A percentile compares a stretch with the other conserved stretches of the same genome.
Evolutionary conservation across 108 stramenopile genomes (phyloP).

Genomic region (Fragilaria crotonensis): DNA sequence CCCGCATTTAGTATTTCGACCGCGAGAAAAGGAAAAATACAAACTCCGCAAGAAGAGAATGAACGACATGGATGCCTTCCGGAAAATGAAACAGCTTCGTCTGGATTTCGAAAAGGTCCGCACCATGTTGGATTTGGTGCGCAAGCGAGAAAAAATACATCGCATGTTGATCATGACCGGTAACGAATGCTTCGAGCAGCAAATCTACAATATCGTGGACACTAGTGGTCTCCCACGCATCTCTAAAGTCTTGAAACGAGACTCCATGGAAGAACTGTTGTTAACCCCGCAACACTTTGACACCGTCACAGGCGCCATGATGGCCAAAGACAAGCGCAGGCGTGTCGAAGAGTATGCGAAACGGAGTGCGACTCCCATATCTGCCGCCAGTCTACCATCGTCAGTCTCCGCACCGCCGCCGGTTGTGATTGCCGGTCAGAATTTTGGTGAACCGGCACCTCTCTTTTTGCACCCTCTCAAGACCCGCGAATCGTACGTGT

Average conservation of each 20-base stretch:
- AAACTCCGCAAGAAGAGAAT: conserved; percentile 87
- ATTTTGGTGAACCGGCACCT: conserved; percentile 71
- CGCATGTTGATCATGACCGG: conserved; percentile 37
- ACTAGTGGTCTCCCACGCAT: conserved; percentile 53
- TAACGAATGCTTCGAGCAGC: conserved; percentile 60
- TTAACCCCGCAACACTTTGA: conserved; percentile 56
- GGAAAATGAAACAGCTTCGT: conserved; percentile 76
- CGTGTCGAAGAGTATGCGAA: not conserved
- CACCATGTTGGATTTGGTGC: conserved; percentile 47
- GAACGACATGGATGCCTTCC: conserved; percentile 89
- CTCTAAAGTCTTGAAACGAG: conserved; percentile 21
- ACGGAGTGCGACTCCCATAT: not conserved
- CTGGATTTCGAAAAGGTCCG: conserved; percentile 74
- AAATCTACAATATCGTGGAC: conserved; percentile 51
- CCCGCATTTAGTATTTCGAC: conserved; percentile 92
- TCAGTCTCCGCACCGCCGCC: not conserved
- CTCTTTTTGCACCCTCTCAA: conserved; percentile 62
- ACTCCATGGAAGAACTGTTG: conserved; percentile 27
- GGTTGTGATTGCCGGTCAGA: conserved; percentile 58
- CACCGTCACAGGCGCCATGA: conserved; percentile 14
- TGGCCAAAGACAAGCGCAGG: not conserved
- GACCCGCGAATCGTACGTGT: conserved; percentile 50
- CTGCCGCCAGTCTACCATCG: too few relatives aligned
- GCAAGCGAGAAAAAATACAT: conserved; percentile 62
- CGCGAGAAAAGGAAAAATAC: conserved; percentile 94